Evolutionary conservation across 2,329 filamentous ascomycete species (phyloP).

Genomic region (Scedosporium dehoogii): DNA sequence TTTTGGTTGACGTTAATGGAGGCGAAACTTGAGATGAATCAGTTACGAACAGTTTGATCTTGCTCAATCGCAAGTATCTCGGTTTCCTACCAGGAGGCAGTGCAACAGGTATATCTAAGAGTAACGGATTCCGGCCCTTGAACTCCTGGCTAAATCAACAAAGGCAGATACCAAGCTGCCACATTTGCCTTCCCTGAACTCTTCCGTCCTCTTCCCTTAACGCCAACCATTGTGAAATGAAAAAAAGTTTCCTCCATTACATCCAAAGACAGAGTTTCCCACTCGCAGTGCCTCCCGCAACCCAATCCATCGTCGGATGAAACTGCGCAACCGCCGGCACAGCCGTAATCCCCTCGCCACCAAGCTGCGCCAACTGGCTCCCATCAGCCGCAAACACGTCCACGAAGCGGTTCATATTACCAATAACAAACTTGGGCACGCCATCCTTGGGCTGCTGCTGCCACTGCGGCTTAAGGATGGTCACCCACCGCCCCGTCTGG

Average conservation of each 20-base stretch:
- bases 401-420: constrained; percentile 96
- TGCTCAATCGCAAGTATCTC: too few species aligned
- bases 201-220: not conserved
- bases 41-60: too few species aligned
- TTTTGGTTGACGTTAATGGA: too few species aligned
- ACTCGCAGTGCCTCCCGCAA: constrained; percentile 82
- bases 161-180: too few species aligned
- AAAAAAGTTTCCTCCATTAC: constrained; percentile 10
- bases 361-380: constrained; percentile 79
- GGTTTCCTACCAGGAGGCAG: too few species aligned
- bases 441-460: constrained; percentile 68
- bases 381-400: constrained; percentile 79
- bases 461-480: constrained; percentile 76
- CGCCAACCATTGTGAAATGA: not conserved
- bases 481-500: constrained; percentile 91
- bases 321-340: constrained; percentile 90
- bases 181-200: not conserved
- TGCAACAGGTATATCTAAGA: too few species aligned
- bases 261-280: constrained; percentile 87
- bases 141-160: too few species aligned
- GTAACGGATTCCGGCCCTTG: too few species aligned
- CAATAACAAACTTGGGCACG: constrained; percentile 81
- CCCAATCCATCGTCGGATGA: constrained; percentile 81
- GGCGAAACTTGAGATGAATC: too few species aligned
- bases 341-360: constrained; percentile 82